Evolutionary conservation across 371 early-diverging fungal species (phyloP), one percentile per base, ranked within the genome.

Genomic region (Zopfochytrium polystomum): DNA sequence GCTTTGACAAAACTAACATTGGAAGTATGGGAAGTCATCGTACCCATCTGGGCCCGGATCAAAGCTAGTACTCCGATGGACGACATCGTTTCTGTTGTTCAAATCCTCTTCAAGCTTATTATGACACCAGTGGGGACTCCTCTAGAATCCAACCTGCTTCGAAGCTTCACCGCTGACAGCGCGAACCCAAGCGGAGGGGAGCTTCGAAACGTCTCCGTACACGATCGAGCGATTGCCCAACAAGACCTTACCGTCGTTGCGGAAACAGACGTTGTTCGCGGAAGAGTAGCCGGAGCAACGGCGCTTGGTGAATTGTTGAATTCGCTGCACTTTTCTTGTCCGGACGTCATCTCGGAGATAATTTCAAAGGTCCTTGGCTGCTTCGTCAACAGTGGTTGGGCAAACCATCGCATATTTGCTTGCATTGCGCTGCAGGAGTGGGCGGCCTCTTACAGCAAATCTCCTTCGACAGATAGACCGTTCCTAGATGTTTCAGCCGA

Each of bases 171-270:
- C 5, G 9, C 66, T 3, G 32, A 25, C 52, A 46, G 23, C 23
- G 45, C 38, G 33, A 55, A n/a, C 48, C 58, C 3, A 62, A 52
- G 49, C 6, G 74, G 73, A 15, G 51, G 60, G 30, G n/a, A n/a
- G n/a, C n/a, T n/a, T n/a, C n/a, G n/a, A n/a, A 71, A 73, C 52
- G 72, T 77, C 2, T 60, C 78, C 5, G 61, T 70, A 11, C 80
- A 93, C 44, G 98, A 97, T 66, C 77, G 85, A 22, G 92, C 91
- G 15, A 94, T 97, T 93, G 78, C 91, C 30, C 79, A 82, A 52
- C 95, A 95, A 66, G 98, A 97, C 61, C 73, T 95, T 49, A 87
- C 90, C 0, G 74, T 97, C 43, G 83, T 96, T 6, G 73, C 85
- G 0, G 74, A 76, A 18, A 88, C 87, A 9, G 83, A 85, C 34